Evolutionary conservation across 1,139 yeast genomes (phyloP), one percentile per base, ranked within the genome.

Genomic region (Pichia sp.): DNA sequence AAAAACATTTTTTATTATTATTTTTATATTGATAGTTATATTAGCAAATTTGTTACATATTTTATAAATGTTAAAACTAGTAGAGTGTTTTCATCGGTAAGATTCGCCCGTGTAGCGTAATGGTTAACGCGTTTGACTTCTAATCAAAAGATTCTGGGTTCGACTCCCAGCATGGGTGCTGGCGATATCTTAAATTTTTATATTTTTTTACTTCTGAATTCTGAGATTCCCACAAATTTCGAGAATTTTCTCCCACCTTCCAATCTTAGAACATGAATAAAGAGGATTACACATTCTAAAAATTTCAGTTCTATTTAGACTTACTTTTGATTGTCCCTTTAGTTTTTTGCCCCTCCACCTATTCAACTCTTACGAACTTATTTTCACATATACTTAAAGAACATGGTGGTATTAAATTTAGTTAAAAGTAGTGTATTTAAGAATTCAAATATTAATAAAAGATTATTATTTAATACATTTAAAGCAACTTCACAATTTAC

Each of bases 111-210:
- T 47, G 55, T 52, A 52, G 55, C 55, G 55, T 52, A 52, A 52
- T 52, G 55, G 55, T 52, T 52, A 52, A 52, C 55, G 55, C 55
- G 55, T 52, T 52, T 52, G 55, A 50, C 54, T 52, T 52, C 54
- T 52, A 50, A 50, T 52, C 54, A 51, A 45, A 52, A 52, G 55
- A 52, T 50, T 52, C 55, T 52, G 55, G 55, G 55, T 52, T 52
- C 55, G 55, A 52, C 55, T 52, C 55, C 55, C 55, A 52, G 55
- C 55, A 47, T 52, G 55, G 55, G 55, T 52, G 55, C 55, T 27
- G 49, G 52, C 50, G 46, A 49, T 16, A 42, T 49, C 50, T 47
- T 8, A 16, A 47, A 24, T 47, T 49, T 46, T 49, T 47, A 41
- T 23, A n/a, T 13, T 3, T 24, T 16, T 15, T 37, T 38, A n/a